A percentile compares a stretch with the other conserved stretches of the same genome.
Conservation (phyloP, 108 stramenopile species). For the Cyclotella kingstonii region DNA sequence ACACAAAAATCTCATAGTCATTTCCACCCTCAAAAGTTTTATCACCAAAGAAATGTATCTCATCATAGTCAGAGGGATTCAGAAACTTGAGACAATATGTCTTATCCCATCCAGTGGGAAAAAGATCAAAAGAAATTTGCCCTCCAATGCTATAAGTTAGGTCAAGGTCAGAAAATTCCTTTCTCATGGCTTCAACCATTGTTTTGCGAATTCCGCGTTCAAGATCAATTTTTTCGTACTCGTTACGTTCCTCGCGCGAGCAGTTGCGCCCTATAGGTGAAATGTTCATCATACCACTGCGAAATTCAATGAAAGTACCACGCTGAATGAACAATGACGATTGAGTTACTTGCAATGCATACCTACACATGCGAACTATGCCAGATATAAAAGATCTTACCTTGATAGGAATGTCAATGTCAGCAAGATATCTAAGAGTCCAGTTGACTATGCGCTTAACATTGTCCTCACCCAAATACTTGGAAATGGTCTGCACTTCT, state of each 20-base stretch:
- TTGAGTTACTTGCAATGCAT: background rate
- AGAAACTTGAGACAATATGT: conserved; percentile 95
- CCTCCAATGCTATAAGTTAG: conserved; percentile 97
- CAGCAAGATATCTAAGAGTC: conserved; percentile 86
- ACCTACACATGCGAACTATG: background rate
- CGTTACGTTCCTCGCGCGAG: conserved; percentile 96
- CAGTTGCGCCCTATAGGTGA: conserved; percentile 98
- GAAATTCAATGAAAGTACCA: conserved; percentile 99
- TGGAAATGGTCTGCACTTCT: conserved; percentile 86
- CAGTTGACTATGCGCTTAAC: conserved; percentile 96
- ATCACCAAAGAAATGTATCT: conserved; percentile 99
- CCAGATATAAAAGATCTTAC: conserved; percentile 23
- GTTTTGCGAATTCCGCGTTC: conserved; percentile 79
- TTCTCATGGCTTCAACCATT: conserved; percentile 92
- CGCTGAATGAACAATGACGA: conserved; percentile 46
- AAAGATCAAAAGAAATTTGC: conserved; percentile 98
- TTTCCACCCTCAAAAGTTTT: conserved; percentile 99
- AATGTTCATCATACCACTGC: conserved; percentile 99
- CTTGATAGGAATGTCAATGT: conserved; percentile 95
- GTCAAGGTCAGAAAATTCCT: conserved; percentile 88
- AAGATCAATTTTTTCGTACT: conserved; percentile 95
- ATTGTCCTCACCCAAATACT: conserved; percentile 96
- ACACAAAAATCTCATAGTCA: conserved; percentile 96
- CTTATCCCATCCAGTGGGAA: conserved; percentile 99
- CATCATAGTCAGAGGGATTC: conserved; percentile 86